phyloP scores from a whole-genome alignment of 2,329 filamentous ascomycete genomes.

The Aspergillus versicolor region DNA sequence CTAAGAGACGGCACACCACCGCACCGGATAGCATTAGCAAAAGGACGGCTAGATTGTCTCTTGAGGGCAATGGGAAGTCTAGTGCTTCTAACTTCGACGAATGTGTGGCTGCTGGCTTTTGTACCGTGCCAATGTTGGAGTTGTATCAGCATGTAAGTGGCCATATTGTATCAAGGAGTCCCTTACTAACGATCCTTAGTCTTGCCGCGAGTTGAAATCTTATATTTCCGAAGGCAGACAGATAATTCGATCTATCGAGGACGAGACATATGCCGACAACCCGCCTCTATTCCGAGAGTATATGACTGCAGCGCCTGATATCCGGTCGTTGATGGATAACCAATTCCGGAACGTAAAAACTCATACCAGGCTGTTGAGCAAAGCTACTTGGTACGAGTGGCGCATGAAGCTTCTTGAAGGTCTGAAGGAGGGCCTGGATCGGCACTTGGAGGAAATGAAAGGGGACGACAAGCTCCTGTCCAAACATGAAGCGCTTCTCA shows the following conservation, averaged over 20 bases:
- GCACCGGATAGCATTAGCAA: constrained; percentile 53
- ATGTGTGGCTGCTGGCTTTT: constrained; percentile 83
- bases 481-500: constrained; percentile 68
- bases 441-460: constrained; percentile 74
- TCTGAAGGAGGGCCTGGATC: constrained; percentile 75
- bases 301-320: constrained; percentile 76
- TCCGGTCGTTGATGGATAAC: constrained; percentile 86
- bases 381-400: constrained; percentile 98
- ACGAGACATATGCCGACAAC: constrained; percentile 84
- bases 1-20: constrained; percentile 83
- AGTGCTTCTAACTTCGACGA: constrained; percentile 58
- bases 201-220: constrained; percentile 91
- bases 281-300: constrained; percentile 91
- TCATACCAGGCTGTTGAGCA: constrained; percentile 83
- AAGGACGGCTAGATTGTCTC: constrained; percentile 25
- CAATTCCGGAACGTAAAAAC: constrained; percentile 98
- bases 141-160: constrained; percentile 79
- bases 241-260: constrained; percentile 88
- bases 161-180: background rate
- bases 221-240: constrained; percentile 92
- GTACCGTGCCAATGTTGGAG: constrained; percentile 88
- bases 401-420: constrained; percentile 83
- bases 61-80: constrained; percentile 21
- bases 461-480: constrained; percentile 67
- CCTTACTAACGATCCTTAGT: constrained; percentile 46